Percentiles rank a stretch among this genome's conserved stretches.
These are phyloP conservation scores for Pleurotus sapidus DNA, from an alignment of 768 basidiomycete genomes.

Conservation along the genomic window DNA sequence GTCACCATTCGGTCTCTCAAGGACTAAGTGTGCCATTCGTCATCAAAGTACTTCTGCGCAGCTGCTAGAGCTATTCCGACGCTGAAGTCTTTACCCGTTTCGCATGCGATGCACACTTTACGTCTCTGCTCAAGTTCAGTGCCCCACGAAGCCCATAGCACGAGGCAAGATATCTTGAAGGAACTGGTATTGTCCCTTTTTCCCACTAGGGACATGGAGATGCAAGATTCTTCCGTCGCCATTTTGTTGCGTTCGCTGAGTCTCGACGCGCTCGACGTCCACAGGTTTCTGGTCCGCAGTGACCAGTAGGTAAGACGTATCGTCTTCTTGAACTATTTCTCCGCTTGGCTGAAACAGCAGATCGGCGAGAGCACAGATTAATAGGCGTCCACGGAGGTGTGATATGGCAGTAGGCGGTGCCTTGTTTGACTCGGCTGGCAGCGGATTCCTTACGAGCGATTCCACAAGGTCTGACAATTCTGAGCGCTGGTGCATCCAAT, in stretches of 20 bases:
- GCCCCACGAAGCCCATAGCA: slow-evolving; percentile 42
- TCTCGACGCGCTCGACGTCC: neutral
- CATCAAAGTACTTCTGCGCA: slow-evolving; percentile 56
- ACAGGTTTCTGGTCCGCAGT: neutral
- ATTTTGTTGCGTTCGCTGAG: neutral
- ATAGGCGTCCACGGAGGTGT: slow-evolving; percentile 37
- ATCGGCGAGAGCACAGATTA: slow-evolving; percentile 33
- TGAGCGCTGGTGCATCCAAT: slow-evolving; percentile 40
- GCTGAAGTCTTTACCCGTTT: slow-evolving; percentile 57
- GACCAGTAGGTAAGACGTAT: slow-evolving; percentile 25
- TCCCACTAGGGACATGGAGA: slow-evolving; percentile 30
- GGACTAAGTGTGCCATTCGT: slow-evolving; percentile 38
- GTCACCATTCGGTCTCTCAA: neutral
- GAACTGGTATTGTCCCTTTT: slow-evolving; percentile 51
- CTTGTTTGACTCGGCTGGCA: neutral
- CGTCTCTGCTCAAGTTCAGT: slow-evolving; percentile 31
- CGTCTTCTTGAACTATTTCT: slow-evolving; percentile 12
- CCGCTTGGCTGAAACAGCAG: slow-evolving; percentile 7
- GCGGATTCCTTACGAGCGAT: slow-evolving; percentile 18
- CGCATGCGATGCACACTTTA: slow-evolving; percentile 49
- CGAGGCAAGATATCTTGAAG: slow-evolving; percentile 46
- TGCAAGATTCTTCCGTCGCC: neutral
- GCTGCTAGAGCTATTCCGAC: slow-evolving; percentile 63
- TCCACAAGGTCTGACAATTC: slow-evolving; percentile 48
- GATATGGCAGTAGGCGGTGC: slow-evolving; percentile 25